Conservation (phyloP, 225 moss, liverwort and hornwort genomes). For the Polytrichum formosum region DNA sequence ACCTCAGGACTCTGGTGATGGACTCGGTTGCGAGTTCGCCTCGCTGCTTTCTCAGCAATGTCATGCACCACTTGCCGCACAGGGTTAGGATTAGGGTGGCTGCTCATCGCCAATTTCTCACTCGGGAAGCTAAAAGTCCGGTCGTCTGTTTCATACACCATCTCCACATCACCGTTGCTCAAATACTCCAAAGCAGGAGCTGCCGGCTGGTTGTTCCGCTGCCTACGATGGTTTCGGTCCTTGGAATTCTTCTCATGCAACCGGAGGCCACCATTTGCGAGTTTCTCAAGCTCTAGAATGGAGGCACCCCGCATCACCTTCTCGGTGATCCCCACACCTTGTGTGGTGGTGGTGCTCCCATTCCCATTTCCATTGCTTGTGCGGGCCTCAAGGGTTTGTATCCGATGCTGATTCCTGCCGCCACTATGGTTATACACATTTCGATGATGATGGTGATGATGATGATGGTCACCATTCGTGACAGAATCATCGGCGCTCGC, state of each 20-base stretch:
- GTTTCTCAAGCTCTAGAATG: slow-evolving; percentile 16
- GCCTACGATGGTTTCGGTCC: slow-evolving; percentile 13
- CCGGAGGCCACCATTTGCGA: slow-evolving; percentile 18
- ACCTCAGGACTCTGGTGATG: slow-evolving; percentile 13
- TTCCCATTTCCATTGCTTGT: neutral
- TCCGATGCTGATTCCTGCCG: too few species aligned
- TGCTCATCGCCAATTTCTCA: neutral
- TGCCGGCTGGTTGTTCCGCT: slow-evolving; percentile 18
- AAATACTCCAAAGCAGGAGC: slow-evolving; percentile 20
- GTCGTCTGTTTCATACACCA: slow-evolving; percentile 29
- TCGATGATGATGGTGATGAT: too few species aligned
- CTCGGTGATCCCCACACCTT: neutral
- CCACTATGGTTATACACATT: too few species aligned
- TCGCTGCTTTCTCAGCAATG: slow-evolving; percentile 19
- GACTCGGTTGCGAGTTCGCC: slow-evolving; percentile 25
- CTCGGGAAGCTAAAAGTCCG: neutral
- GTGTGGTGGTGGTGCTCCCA: neutral
- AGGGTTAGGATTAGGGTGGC: neutral
- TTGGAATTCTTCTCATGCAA: slow-evolving; percentile 19
- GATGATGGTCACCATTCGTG: too few species aligned
- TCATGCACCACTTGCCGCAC: slow-evolving; percentile 17
- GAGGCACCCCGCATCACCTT: neutral
- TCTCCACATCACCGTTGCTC: slow-evolving; percentile 25
- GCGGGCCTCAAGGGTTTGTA: too few species aligned
- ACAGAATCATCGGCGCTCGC: too few species aligned